Percentiles rank a stretch among this genome's conserved stretches.
Conservation (phyloP, 495 filamentous ascomycete genomes). For the Penicillium herquei region DNA sequence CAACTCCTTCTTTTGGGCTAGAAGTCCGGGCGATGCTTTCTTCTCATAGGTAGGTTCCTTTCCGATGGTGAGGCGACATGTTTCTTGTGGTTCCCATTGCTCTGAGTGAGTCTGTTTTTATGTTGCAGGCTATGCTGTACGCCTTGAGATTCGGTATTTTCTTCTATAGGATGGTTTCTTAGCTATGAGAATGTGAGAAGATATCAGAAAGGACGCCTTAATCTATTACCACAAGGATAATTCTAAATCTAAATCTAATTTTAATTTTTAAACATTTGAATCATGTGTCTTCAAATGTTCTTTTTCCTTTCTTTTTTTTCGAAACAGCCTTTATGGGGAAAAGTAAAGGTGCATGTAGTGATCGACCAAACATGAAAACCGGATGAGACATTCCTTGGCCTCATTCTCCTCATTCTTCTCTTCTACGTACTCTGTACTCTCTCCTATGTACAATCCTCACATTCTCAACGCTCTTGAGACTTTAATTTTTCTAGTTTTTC, state of each 20-base stretch:
- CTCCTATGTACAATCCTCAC: background rate
- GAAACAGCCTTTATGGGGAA: background rate
- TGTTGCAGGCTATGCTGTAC: background rate
- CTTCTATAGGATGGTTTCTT: too few species aligned
- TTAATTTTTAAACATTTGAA: too few species aligned
- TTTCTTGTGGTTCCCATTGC: background rate
- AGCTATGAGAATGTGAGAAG: too few species aligned
- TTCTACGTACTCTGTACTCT: background rate
- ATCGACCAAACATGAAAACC: background rate
- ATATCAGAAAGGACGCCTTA: too few species aligned
- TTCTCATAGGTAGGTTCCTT: constrained; percentile 2
- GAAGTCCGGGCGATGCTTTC: background rate
- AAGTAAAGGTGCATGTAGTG: background rate
- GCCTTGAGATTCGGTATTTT: too few species aligned
- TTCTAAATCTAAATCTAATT: too few species aligned
- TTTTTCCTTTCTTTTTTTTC: too few species aligned
- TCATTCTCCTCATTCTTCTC: background rate
- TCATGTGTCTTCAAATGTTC: too few species aligned
- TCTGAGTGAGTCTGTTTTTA: background rate
- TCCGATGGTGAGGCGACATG: constrained; percentile 1
- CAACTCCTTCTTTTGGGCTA: background rate
- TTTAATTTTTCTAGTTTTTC: background rate
- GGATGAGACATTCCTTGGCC: background rate
- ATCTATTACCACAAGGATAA: too few species aligned
- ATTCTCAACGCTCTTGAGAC: background rate